phyloP scores from a whole-genome alignment of 768 basidiomycete genomes.

The Arthromyces matolae region DNA sequence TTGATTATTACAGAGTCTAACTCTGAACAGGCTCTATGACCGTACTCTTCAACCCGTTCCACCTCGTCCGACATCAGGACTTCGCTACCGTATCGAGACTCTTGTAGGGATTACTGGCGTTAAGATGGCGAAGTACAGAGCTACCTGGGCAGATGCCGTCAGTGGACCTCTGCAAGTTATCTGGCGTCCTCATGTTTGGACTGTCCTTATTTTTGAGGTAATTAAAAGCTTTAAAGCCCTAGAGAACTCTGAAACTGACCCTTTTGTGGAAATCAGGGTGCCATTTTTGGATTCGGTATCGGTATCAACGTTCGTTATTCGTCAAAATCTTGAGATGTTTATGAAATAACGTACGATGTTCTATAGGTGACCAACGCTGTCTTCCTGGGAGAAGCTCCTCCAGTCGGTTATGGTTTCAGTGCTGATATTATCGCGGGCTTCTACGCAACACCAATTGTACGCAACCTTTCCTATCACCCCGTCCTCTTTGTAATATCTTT shows the following conservation, averaged over 20 bases:
- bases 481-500: too few species aligned
- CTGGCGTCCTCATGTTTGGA: slow-evolving; percentile 60
- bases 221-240: slow-evolving; percentile 2
- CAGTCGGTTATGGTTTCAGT: slow-evolving; percentile 51
- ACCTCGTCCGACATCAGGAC: slow-evolving; percentile 32
- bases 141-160: slow-evolving; percentile 45
- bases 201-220: slow-evolving; percentile 52
- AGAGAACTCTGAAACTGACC: not conserved
- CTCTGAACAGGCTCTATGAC: slow-evolving; percentile 52
- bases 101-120: slow-evolving; percentile 61
- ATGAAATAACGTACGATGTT: not conserved
- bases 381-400: slow-evolving; percentile 54
- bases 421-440: slow-evolving; percentile 48
- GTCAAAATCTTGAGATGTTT: not conserved
- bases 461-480: too few species aligned
- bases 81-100: slow-evolving; percentile 53
- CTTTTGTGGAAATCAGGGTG: slow-evolving; percentile 28
- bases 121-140: slow-evolving; percentile 54
- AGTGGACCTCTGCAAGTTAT: slow-evolving; percentile 46
- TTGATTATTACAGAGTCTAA: not conserved
- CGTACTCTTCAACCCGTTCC: slow-evolving; percentile 53
- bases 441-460: slow-evolving; percentile 55
- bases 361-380: slow-evolving; percentile 62
- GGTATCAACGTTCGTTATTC: slow-evolving; percentile 48
- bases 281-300: slow-evolving; percentile 62